These are phyloP conservation scores for Eucalyptus cladocalyx DNA, from an alignment of 345 rosid genomes.

Conservation along the genomic window DNA sequence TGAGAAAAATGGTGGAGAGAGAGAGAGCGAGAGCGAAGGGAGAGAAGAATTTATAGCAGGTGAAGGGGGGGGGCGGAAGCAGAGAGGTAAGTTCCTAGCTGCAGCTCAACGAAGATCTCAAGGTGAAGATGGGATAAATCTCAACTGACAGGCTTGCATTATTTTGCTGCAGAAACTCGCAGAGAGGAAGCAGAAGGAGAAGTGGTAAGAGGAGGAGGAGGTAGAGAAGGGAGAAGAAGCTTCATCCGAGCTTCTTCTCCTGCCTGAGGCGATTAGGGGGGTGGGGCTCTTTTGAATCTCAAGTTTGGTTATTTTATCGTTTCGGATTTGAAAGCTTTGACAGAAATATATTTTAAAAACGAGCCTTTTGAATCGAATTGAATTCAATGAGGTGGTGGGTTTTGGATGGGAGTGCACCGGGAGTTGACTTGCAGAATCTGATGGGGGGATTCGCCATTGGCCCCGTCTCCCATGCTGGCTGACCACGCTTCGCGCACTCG, in stretches of 20 bases:
- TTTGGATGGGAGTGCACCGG: background rate
- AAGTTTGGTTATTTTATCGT: background rate
- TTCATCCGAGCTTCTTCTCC: background rate
- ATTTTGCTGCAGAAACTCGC: background rate
- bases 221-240: background rate
- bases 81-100: background rate
- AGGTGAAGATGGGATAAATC: background rate
- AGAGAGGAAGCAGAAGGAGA: background rate
- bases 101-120: background rate
- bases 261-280: background rate
- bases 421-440: constrained; percentile 1
- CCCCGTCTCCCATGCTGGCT: background rate
- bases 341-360: background rate
- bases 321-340: background rate
- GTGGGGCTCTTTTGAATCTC: background rate
- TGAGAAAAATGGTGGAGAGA: background rate
- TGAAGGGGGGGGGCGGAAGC: background rate
- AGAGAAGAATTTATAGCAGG: background rate
- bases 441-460: background rate
- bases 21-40: background rate
- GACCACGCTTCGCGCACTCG: background rate
- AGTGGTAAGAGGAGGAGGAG: background rate
- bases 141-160: background rate
- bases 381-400: background rate
- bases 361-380: background rate